phyloP scores from a whole-genome alignment of 441 rosid species.

The Corymbia citriodora region DNA sequence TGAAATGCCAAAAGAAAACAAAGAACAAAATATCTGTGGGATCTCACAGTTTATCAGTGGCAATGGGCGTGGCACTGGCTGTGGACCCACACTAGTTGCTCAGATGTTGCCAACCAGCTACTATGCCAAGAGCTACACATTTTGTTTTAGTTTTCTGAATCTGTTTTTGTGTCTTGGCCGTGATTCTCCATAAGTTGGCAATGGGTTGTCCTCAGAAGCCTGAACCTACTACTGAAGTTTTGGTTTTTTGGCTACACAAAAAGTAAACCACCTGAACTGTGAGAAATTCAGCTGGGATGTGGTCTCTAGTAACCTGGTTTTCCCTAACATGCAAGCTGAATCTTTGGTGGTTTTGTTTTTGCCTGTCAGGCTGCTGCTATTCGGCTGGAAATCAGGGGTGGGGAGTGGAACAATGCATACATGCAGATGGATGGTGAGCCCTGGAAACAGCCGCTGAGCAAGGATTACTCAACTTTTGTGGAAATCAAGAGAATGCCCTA shows the following conservation, averaged over 20 bases:
- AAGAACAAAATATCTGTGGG: neutral
- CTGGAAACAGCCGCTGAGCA: constrained; percentile 81
- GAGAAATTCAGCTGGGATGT: neutral
- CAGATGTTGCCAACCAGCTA: neutral
- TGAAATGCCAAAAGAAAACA: neutral
- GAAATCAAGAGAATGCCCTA: constrained; percentile 78
- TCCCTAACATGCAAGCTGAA: neutral
- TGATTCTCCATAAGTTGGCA: neutral
- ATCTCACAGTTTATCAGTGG: neutral
- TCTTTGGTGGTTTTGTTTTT: neutral
- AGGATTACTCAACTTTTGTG: constrained; percentile 63
- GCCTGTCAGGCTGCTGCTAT: constrained; percentile 71
- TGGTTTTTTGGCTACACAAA: neutral
- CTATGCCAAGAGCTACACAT: neutral
- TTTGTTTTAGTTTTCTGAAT: neutral
- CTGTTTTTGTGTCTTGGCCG: neutral
- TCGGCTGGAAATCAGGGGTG: constrained; percentile 80
- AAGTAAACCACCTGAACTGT: neutral
- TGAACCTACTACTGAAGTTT: neutral
- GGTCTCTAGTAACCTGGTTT: neutral
- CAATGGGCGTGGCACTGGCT: neutral
- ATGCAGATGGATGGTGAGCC: constrained; percentile 99
- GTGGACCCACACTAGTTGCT: neutral
- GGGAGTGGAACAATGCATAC: constrained; percentile 78
- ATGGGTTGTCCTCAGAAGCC: neutral